Evolutionary conservation across 495 filamentous ascomycete species (phyloP), one percentile per base, ranked within the genome.

Genomic region (Xylaria scruposa): DNA sequence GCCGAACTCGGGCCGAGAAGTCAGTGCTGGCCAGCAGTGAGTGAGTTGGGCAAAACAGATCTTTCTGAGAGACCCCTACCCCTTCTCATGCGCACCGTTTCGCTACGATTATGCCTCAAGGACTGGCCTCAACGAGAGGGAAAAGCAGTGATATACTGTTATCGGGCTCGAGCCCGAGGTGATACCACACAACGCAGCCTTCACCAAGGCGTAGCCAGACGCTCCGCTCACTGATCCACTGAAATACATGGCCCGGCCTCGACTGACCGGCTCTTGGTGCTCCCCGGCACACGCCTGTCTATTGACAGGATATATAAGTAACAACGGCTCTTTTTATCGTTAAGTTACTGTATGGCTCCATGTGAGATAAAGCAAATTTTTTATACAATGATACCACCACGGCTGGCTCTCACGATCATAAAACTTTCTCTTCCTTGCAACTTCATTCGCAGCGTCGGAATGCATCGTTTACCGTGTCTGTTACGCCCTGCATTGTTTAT

Each of bases 1-100:
- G 97, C 88, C 83, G 83, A 71, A 87, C 87, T 49, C 88, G 91
- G 76, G 88, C 91, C 15, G 90, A 93, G 76, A 86, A 87, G 72
- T 93, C 91, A 1, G 80, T 91, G 51, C 72, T 86, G 4, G 78
- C 76, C 40, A 67, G 49, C 44, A 78, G 74, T 74, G 76, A 77
- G 75, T 77, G 74, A 70, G 58, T 36, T 36, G 10, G 26, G 47
- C 60, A 12, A 9, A 26, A 26, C n/a, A 8, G 51, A 46, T 21
- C 31, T 56, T 15, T 68, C 42, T 67, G 67, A 61, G 9, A 21
- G 7, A 24, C 31, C 46, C 44, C 29, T 2, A 24, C 33, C 56
- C 49, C 33, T 36, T 42, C 68, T 29, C 4, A 38, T 46, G 15
- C 17, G 56, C 36, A 38, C 36, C 56, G 54, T 38, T 33, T 26